Percentiles rank a stretch among this genome's conserved stretches.
Conservation (phyloP, 257 asterid genomes). For the Verbascum thapsus region DNA sequence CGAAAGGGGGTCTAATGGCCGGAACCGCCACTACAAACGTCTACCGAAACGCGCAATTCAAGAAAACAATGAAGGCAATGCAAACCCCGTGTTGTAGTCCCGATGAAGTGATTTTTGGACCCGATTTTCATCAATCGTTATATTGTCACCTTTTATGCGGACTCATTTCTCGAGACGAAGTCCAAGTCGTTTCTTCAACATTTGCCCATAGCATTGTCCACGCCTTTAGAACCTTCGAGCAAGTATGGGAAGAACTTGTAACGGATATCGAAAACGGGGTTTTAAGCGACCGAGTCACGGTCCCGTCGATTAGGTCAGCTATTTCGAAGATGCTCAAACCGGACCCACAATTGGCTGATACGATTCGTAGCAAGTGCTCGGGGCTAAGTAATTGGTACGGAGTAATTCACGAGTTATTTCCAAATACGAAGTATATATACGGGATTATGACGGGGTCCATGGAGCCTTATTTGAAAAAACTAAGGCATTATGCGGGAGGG, state of each 20-base stretch:
- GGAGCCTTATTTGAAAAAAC: constrained; percentile 82
- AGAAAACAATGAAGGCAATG: constrained; percentile 80
- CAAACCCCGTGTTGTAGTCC: constrained; percentile 91
- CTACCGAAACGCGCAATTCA: constrained; percentile 64
- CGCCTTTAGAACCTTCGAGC: constrained; percentile 83
- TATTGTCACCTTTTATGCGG: constrained; percentile 93
- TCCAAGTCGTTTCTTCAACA: constrained; percentile 82
- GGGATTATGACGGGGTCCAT: constrained; percentile 98
- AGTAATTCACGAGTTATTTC: constrained; percentile 67
- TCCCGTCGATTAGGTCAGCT: constrained; percentile 71
- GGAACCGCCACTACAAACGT: constrained; percentile 97
- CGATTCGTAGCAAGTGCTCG: constrained; percentile 42
- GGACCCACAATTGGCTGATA: constrained; percentile 65
- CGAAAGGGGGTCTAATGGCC: constrained; percentile 92
- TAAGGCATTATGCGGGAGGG: constrained; percentile 87
- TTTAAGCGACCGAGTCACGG: constrained; percentile 57
- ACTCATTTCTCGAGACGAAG: constrained; percentile 61
- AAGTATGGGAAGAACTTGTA: constrained; percentile 71
- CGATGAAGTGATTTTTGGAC: constrained; percentile 91
- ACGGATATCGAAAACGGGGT: constrained; percentile 69
- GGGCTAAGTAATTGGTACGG: constrained; percentile 82
- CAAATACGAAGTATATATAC: constrained; percentile 67
- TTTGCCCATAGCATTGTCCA: constrained; percentile 90
- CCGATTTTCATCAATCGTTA: constrained; percentile 79
- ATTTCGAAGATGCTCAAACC: constrained; percentile 61